Conservation (phyloP, 768 basidiomycete species). For the Trametes sanguinea region DNA sequence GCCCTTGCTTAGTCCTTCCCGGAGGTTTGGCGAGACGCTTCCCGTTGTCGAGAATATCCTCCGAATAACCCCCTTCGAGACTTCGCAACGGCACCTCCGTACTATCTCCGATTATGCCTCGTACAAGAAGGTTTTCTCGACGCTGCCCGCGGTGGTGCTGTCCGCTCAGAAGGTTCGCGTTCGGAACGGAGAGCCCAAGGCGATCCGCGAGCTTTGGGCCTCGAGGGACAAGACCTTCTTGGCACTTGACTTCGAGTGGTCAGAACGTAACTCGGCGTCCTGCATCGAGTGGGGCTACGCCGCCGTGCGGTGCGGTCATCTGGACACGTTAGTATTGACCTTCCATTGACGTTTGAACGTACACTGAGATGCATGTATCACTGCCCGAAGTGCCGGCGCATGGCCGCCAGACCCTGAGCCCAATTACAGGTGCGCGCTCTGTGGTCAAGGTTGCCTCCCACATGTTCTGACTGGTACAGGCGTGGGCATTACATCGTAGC, state of each 20-base stretch:
- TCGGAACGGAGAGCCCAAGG: conserved; percentile 62
- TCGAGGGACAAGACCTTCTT: conserved; percentile 72
- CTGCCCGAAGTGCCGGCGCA: conserved; percentile 51
- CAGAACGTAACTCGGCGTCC: conserved; percentile 67
- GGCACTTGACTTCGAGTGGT: conserved; percentile 74
- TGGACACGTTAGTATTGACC: conserved; percentile 56
- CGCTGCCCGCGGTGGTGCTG: conserved; percentile 68
- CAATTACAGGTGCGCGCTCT: conserved; percentile 66
- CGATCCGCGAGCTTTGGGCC: conserved; percentile 69
- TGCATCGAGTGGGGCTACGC: conserved; percentile 85
- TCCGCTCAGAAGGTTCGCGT: conserved; percentile 67
- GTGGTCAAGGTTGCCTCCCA: conserved; percentile 10
- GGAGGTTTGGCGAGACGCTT: conserved; percentile 74
- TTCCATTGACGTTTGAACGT: conserved; percentile 8
- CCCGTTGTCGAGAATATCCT: conserved; percentile 74
- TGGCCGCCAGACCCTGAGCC: conserved; percentile 79
- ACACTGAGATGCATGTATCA: neutral
- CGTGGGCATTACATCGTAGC: conserved; percentile 74
- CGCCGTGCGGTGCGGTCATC: conserved; percentile 69
- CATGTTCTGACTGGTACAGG: conserved; percentile 30
- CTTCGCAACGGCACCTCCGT: conserved; percentile 64
- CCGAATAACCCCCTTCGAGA: conserved; percentile 69
- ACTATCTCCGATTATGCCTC: conserved; percentile 65
- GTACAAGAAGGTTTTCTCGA: conserved; percentile 70
- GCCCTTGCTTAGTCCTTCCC: neutral